Base-by-base conservation (phyloP, 371 early-diverging fungal genomes). In the Haplosporangium sp. region DNA sequence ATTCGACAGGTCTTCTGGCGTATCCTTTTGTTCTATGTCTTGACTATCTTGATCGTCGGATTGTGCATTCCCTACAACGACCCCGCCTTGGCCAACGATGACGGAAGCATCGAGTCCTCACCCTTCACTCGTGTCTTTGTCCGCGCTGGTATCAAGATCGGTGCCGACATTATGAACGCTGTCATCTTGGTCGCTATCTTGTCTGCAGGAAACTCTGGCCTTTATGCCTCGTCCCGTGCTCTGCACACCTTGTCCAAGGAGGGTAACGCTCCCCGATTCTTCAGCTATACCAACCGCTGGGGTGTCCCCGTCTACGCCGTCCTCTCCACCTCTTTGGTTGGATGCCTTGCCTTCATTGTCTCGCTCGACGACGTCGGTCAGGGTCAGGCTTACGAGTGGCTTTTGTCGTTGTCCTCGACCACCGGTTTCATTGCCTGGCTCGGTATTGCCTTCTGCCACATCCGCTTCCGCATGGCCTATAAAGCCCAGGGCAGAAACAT, bases 351-450 rank as follows among this genome's bases (percentile, higher is more conserved):
- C 41, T 86, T 86, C 61, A 69, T 84, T 55, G 82, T 83, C 36
- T 85, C 86, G 16, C 60, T 85, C 29, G 50, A 29, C 47, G 36
- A 63, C 29, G 45, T 63, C 11, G 62, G 62, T 23, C 69, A 75
- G 52, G 84, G 84, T 62, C 73, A 77, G 47, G 83, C 81, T 14
- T 85, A 83, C 46, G 61, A 70, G 18, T 89, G 86, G 82, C 76
- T 94, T 29, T 63, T 92, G 61, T 86, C 85, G 58, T 71, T 94
- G 11, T 85, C 91, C 45, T 90, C 91, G 40, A 82, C 89, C 41
- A 86, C 94, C 2, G 93, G 94, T 43, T 87, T 94, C 62, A 82
- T 92, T 29, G 89, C 93, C 61, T 95, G 95, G 95, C 16, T 86
- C 36, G 84, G 90, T 70, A 95, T 94, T 74, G 84, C 86, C 38